Evolutionary conservation across 2,329 filamentous ascomycete genomes (phyloP).

Genomic region (Trichoderma simmonsii): DNA sequence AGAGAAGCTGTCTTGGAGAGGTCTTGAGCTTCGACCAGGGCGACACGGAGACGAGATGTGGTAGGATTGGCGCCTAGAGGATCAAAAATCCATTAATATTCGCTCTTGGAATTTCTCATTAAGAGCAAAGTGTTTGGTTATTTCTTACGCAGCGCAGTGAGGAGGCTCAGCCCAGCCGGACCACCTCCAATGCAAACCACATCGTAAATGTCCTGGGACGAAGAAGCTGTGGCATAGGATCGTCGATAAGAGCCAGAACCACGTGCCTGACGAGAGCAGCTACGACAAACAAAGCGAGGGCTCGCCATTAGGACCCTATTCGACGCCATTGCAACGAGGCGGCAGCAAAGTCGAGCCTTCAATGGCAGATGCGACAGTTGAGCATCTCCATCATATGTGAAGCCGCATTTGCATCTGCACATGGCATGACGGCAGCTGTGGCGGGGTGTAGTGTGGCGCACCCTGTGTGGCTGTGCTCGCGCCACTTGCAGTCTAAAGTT

Average conservation of each 20-base stretch:
- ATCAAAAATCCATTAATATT: neutral
- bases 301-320: conserved; percentile 26
- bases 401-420: conserved; percentile 4
- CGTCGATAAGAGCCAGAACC: conserved; percentile 33
- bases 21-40: conserved; percentile 87
- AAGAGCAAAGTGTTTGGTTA: neutral
- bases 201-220: conserved; percentile 74
- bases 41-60: conserved; percentile 76
- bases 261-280: conserved; percentile 42
- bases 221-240: conserved; percentile 39
- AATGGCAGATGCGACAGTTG: conserved; percentile 11
- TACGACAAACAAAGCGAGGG: conserved; percentile 44
- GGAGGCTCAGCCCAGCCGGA: conserved; percentile 79
- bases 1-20: conserved; percentile 66
- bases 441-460: conserved; percentile 17
- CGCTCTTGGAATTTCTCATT: neutral
- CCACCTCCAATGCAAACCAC: conserved; percentile 89
- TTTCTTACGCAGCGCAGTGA: conserved; percentile 68
- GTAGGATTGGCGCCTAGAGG: conserved; percentile 67
- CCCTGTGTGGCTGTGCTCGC: conserved; percentile 14
- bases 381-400: neutral
- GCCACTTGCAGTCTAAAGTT: neutral
- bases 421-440: conserved; percentile 13
- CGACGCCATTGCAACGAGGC: conserved; percentile 26
- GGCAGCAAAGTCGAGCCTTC: neutral